A percentile compares a stretch with the other conserved stretches of the same genome.
These are phyloP conservation scores for Podospora fimiseda DNA, from an alignment of 495 filamentous ascomycete species.

Conservation along the genomic window DNA sequence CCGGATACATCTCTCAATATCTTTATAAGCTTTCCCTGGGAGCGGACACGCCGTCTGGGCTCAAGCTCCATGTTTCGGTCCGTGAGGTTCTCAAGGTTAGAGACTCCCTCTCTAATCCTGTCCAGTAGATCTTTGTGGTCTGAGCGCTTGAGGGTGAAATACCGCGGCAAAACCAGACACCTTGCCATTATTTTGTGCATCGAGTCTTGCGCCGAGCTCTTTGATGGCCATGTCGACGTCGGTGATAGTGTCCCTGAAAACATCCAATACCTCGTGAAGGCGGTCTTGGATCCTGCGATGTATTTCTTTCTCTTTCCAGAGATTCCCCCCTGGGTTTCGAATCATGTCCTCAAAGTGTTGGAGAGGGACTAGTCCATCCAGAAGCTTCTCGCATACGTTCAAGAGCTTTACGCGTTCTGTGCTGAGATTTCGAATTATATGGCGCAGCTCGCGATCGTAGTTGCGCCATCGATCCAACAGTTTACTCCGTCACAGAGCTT, in stretches of 20 bases:
- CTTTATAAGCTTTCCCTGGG: conserved; percentile 18
- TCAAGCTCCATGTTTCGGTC: conserved; percentile 27
- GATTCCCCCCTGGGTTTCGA: conserved; percentile 16
- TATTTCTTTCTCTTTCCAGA: conserved; percentile 14
- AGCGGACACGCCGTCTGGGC: conserved; percentile 15
- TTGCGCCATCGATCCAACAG: conserved; percentile 20
- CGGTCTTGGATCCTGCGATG: conserved; percentile 10
- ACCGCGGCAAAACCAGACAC: conserved; percentile 14
- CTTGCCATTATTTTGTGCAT: conserved; percentile 10
- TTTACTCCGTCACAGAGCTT: conserved; percentile 28
- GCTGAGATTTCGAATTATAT: conserved; percentile 25
- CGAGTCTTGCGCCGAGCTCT: conserved; percentile 18
- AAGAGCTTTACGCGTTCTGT: conserved; percentile 29
- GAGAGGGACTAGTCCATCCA: conserved; percentile 20
- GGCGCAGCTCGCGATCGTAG: conserved; percentile 26
- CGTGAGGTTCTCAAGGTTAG: conserved; percentile 29
- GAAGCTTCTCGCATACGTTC: conserved; percentile 29
- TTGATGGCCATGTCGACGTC: conserved; percentile 17
- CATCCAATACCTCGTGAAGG: conserved; percentile 14
- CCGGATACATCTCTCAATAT: conserved; percentile 25
- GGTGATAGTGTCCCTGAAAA: conserved; percentile 18
- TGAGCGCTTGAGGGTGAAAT: conserved; percentile 27
- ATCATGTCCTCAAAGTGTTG: conserved; percentile 23
- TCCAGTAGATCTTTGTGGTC: conserved; percentile 25
- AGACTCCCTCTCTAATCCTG: conserved; percentile 27